phyloP scores from a whole-genome alignment of 1,139 yeast species.

The Geotrichum siamense region DNA sequence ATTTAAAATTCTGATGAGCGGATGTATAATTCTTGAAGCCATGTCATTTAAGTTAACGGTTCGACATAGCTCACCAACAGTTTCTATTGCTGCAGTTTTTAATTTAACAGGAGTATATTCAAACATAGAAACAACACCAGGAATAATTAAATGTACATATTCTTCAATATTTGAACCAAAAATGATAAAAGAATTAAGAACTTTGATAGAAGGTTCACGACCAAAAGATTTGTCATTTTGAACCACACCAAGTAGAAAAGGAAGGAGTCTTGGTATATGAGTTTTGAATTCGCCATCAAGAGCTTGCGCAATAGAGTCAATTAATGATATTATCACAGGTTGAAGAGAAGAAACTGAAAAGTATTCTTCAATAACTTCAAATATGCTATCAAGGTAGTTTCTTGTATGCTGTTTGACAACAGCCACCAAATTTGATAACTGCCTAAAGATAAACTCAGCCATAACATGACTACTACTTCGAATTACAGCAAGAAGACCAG shows the following conservation, averaged over 20 bases:
- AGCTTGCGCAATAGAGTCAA: conserved; percentile 80
- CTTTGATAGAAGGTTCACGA: conserved; percentile 59
- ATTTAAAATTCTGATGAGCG: conserved; percentile 62
- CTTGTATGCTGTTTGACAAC: conserved; percentile 89
- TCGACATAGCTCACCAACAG: conserved; percentile 75
- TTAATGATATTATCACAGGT: conserved; percentile 67
- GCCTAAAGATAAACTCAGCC: conserved; percentile 86
- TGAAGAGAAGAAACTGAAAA: conserved; percentile 64
- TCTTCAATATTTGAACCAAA: conserved; percentile 88
- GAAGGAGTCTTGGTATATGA: conserved; percentile 70
- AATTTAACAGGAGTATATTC: conserved; percentile 47
- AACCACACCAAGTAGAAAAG: conserved; percentile 66
- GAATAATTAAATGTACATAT: conserved; percentile 75
- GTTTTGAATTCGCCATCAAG: conserved; percentile 88
- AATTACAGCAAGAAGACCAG: conserved; percentile 83
- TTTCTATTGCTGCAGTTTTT: conserved; percentile 69
- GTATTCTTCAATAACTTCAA: conserved; percentile 66
- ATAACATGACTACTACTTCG: conserved; percentile 72
- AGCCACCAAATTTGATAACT: conserved; percentile 66
- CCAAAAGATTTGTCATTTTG: conserved; percentile 68
- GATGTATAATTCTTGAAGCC: conserved; percentile 87
- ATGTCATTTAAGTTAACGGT: conserved; percentile 72
- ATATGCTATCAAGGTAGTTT: conserved; percentile 72
- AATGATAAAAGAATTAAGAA: conserved; percentile 77
- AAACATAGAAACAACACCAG: conserved; percentile 73